Percentiles rank a stretch among this genome's conserved stretches.
Evolutionary conservation across 2,329 filamentous ascomycete genomes (phyloP).

Genomic region (Hawksworthiomyces lignivorus): DNA sequence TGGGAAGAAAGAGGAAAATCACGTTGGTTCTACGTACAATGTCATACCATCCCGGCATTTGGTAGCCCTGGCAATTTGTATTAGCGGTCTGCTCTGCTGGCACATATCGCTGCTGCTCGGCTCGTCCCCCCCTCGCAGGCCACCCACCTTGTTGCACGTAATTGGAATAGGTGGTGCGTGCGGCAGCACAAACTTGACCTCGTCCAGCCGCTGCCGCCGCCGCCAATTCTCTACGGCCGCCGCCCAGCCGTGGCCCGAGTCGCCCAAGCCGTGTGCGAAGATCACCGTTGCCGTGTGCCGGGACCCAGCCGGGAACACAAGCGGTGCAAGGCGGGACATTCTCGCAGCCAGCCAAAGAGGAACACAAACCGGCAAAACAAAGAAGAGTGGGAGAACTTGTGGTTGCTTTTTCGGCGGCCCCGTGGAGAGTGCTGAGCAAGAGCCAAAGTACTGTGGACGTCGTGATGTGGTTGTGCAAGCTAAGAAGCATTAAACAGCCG

Average conservation of each 20-base stretch:
- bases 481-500: no score
- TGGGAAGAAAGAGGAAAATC: background rate
- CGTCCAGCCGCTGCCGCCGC: slow-evolving; percentile 67
- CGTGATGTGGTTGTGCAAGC: no score
- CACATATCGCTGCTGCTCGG: no score
- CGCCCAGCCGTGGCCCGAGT: slow-evolving; percentile 72
- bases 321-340: slow-evolving; percentile 29
- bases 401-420: no score
- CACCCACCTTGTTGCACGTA: slow-evolving; percentile 58
- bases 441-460: no score
- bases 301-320: slow-evolving; percentile 64
- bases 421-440: no score
- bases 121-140: no score
- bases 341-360: no score
- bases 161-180: slow-evolving; percentile 84
- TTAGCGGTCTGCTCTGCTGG: no score
- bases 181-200: slow-evolving; percentile 91
- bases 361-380: no score
- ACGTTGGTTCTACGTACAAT: slow-evolving; percentile 43
- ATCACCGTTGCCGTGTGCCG: slow-evolving; percentile 93
- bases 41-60: slow-evolving; percentile 85
- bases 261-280: slow-evolving; percentile 85
- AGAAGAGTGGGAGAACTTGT: no score
- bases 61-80: slow-evolving; percentile 54
- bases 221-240: slow-evolving; percentile 83